Evolutionary conservation across 306 rosid species (phyloP), one percentile per base, ranked within the genome.

Genomic region (Fragaria iinumae): DNA sequence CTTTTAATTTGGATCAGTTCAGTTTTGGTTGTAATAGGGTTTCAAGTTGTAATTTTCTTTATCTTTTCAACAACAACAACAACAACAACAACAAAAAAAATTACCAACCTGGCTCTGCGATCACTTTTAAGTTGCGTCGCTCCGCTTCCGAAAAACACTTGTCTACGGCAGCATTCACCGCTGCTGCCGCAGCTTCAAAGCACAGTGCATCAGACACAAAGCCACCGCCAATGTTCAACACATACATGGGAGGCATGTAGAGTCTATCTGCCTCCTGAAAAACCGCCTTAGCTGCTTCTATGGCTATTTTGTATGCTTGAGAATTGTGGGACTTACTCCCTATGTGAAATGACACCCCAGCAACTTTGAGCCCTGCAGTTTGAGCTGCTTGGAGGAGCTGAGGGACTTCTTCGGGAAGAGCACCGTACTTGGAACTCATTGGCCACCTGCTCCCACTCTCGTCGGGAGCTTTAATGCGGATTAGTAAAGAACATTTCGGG

Each of bases 141-240:
- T 82, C 86, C 9, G 21, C 45, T 5, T 55, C 27, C 0, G 62
- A 55, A 39, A 88, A 88, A 69, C 80, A 48, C 2, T 71, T 36
- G 10, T 68, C 8, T 7, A 86, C 41, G 1, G 90, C 88, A 0
- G 72, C 67, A 11, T 86, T 90, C 0, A 90, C 66, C 2, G 77
- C 38, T 2, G 48, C 0, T 1, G 88, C 85, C 3, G 91, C 94
- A 3, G 63, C 78, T 0, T 79, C 82, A 21, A 90, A 86, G 18
- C 49, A 27, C 1, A 69, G 5, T n/a, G 62, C 11, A n/a, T 55
- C 13, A 11, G 89, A 69, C 1, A 74, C 43, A 73, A 90, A 90
- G 14, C 94, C 94, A 12, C 91, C 94, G 29, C 90, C 94, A 1
- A 90, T 80, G 52, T 90, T 84, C 8, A 90, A 78, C 23, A 88